Base-by-base conservation (phyloP, 208 protist species). In the Willaertia magna region DNA sequence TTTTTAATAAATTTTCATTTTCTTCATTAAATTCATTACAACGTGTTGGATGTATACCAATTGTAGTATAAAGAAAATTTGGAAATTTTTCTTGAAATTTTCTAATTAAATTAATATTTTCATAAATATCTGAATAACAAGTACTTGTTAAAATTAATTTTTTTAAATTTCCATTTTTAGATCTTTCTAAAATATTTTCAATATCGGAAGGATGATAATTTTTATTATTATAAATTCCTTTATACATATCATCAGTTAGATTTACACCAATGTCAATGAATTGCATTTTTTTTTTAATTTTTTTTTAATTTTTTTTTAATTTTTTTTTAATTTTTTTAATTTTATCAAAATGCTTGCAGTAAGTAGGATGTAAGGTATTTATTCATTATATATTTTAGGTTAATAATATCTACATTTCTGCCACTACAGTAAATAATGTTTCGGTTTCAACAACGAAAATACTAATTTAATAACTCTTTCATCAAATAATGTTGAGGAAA, bases 11-110 rank as follows among this genome's bases (percentile, higher is more conserved):
- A 74, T 79, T 59, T 18, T 78, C 39, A 30, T 74, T 55, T 30
- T 18, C 4, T 79, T 84, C 40, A 49, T 85, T 79, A 88, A 95
- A 94, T 87, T 95, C 94, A 6, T 87, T 76, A 79, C 93, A 95
- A 20, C 91, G 90, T 14, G 94, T 97, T 9, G 94, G 94, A 87
- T 96, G 94, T 75, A 95, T 94, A 44, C 94, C 95, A 0, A 96
- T 91, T 0, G 94, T 96, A 3, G 88, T 89, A 87, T 78, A 89
- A 22, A 89, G 90, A 14, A 34, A 22, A 49, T 88, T 83, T 82
- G 18, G 22, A 12, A n/a, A 49, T 42, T 74, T 43, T 59, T 49
- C 18, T 49, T 67, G 39, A 18, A 76, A 52, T 84, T 89, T 74
- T 12, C 89, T 59, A 44, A 91, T 94, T 40, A 96, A 88, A 40